Evolutionary conservation across 768 basidiomycete genomes (phyloP), one percentile per base, ranked within the genome.

Genomic region (Agaricus blazei): DNA sequence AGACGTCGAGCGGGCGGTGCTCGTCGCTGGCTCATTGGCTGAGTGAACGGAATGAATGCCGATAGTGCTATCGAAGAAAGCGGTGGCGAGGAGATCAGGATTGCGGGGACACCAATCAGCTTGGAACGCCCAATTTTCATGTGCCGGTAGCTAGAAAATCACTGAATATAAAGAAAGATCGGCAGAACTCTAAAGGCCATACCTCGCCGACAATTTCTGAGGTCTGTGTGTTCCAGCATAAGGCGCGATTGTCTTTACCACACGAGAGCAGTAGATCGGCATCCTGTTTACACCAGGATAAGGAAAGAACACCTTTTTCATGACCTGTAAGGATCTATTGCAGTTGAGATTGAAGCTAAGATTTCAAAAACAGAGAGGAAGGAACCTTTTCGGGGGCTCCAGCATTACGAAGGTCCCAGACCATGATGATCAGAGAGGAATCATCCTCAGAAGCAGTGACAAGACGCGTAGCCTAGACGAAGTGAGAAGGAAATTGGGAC

Each of bases 321-420:
- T 98, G 96, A 1, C 94, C 96, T 19, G 89, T 90, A 40, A 98
- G 79, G 59, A 97, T 94, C 93, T 97, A 64, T 0, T 34, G 40
- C 31, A 51, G 31, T 8, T 34, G 31, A 9, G 29, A 34, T 41
- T 49, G 24, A 48, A 36, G 15, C n/a, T 19, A 2, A 23, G 27
- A 37, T 14, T 14, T 9, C n/a, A 14, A 19, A 49, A 44, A 8
- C 11, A 12, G 3, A n/a, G 23, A 14, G 23, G 36, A 26, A 52
- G 68, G 54, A 58, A 90, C 94, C 78, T 94, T 93, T 71, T 99
- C 97, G 0, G 97, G 97, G 2, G 96, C 96, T 48, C 95, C 87
- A n/a, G 95, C 91, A 66, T 98, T 98, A 51, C 95, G 85, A 54
- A 98, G 79, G 75, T 98, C 95, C 97, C 97, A 99, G 44, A 98